These are phyloP conservation scores for Corinectria fuckeliana DNA, from an alignment of 2,329 filamentous ascomycete species.

Conservation along the genomic window DNA sequence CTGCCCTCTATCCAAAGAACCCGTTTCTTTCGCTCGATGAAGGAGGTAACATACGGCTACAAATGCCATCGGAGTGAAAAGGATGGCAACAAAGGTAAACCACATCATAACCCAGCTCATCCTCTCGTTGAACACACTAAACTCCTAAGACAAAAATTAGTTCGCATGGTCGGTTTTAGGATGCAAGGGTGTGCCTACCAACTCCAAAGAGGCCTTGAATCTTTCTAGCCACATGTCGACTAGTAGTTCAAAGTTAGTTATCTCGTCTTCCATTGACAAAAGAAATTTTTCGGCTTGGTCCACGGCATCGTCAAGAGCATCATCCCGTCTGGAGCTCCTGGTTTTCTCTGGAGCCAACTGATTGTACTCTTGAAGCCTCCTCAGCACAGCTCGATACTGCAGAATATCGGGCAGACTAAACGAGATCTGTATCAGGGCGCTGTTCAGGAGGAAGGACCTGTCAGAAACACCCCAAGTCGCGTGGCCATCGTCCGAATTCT, in stretches of 20 bases:
- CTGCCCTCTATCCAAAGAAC: neutral
- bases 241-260: constrained; percentile 3
- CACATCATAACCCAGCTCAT: constrained; percentile 19
- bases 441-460: constrained; percentile 7
- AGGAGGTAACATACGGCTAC: neutral
- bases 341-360: neutral
- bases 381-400: neutral
- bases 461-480: constrained; percentile 6
- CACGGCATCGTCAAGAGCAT: neutral
- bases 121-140: constrained; percentile 3
- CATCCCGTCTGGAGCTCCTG: neutral
- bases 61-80: constrained; percentile 13
- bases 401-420: constrained; percentile 6
- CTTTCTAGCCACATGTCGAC: constrained; percentile 13
- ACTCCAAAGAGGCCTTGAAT: constrained; percentile 5
- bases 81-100: constrained; percentile 14
- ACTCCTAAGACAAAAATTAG: neutral
- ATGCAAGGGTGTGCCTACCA: neutral
- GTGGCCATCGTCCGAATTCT: constrained; percentile 1
- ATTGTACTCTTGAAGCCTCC: constrained; percentile 5
- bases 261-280: constrained; percentile 1
- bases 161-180: neutral
- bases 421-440: constrained; percentile 3
- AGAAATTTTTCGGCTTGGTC: neutral
- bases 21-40: neutral